Evolutionary conservation across 208 protist genomes (phyloP).

Genomic region (Porcisia hertigi): DNA sequence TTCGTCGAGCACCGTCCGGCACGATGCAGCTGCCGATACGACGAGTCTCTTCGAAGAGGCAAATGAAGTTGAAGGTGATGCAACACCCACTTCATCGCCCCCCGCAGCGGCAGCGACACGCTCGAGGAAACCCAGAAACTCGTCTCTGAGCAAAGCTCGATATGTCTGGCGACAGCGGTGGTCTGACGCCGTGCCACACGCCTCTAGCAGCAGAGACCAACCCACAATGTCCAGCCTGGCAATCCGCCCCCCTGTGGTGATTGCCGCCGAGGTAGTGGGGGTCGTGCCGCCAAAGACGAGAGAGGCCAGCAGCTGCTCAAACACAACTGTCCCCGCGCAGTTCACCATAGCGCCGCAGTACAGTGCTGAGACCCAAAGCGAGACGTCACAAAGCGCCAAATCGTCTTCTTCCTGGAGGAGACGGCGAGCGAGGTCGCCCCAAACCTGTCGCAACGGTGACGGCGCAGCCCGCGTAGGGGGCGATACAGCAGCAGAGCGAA

Average conservation of each 20-base stretch:
- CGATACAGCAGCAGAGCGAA: constrained; percentile 6
- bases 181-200: constrained; percentile 38
- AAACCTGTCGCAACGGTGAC: constrained; percentile 13
- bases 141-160: constrained; percentile 3
- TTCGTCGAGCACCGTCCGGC: background rate
- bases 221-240: constrained; percentile 13
- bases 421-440: constrained; percentile 10
- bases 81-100: background rate
- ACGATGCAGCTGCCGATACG: background rate
- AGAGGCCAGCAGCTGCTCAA: constrained; percentile 55
- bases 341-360: constrained; percentile 48
- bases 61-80: background rate
- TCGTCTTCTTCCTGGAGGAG: constrained; percentile 19
- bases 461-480: background rate
- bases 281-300: constrained; percentile 30
- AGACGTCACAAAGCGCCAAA: constrained; percentile 1
- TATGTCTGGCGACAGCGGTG: constrained; percentile 15
- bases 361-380: constrained; percentile 47
- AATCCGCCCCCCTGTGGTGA: background rate
- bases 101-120: background rate
- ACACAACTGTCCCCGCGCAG: constrained; percentile 64
- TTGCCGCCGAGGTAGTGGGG: background rate
- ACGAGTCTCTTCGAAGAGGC: background rate
- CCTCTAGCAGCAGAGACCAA: constrained; percentile 50
- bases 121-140: constrained; percentile 16